These are phyloP conservation scores for Brassica juncea DNA, from an alignment of 345 rosid species.

Conservation along the genomic window DNA sequence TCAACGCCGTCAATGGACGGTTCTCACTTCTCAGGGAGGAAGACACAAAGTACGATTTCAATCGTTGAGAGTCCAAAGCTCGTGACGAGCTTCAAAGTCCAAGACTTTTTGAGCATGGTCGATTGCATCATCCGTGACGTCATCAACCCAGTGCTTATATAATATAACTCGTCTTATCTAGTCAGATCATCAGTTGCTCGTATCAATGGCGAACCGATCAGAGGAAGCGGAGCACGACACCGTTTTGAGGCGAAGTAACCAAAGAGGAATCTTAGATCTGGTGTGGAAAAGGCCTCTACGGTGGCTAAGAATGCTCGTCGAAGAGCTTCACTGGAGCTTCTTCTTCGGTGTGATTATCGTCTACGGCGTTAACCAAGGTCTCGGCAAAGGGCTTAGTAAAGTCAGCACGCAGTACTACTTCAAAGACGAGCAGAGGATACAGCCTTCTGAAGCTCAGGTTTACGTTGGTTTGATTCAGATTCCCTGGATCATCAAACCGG, in stretches of 20 bases:
- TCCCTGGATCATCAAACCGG: conserved; percentile 73
- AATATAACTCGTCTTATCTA: neutral
- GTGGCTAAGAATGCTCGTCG: conserved; percentile 57
- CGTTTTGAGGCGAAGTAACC: conserved; percentile 1
- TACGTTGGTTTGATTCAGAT: conserved; percentile 54
- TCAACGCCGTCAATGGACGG: neutral
- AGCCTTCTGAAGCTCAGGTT: conserved; percentile 63
- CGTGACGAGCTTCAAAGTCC: neutral
- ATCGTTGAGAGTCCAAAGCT: neutral
- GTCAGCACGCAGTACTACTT: conserved; percentile 67
- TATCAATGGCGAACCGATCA: conserved; percentile 24
- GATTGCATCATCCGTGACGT: neutral
- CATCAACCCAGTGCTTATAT: neutral
- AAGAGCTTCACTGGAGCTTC: conserved; percentile 70
- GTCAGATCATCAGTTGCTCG: neutral
- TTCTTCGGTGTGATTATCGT: conserved; percentile 62
- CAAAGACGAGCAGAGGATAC: conserved; percentile 69
- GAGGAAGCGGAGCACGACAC: conserved; percentile 21
- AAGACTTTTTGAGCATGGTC: neutral
- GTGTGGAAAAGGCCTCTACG: conserved; percentile 38
- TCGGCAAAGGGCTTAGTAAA: conserved; percentile 55
- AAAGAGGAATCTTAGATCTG: conserved; percentile 34
- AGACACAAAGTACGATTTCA: neutral
- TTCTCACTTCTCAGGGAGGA: neutral
- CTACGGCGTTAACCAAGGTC: conserved; percentile 68